phyloP scores from a whole-genome alignment of 805 yeast genomes.

The Wickerhamomyces hampshirensis region DNA sequence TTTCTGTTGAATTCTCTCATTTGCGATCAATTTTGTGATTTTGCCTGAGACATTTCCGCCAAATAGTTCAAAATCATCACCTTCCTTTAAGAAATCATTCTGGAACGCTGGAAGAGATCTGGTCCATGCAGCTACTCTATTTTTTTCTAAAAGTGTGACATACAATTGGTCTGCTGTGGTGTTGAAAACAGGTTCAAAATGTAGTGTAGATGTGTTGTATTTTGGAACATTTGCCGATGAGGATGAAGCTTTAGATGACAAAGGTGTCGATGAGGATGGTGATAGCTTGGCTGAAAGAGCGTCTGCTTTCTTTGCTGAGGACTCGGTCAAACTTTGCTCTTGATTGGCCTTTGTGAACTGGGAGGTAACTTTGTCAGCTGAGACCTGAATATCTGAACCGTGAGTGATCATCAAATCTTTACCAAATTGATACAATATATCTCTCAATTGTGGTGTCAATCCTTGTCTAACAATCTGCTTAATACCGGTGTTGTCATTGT shows the following conservation, averaged over 20 bases:
- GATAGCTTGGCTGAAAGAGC: constrained; percentile 7
- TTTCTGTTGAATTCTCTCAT: constrained; percentile 57
- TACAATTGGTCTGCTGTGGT: constrained; percentile 86
- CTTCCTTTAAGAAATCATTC: constrained; percentile 41
- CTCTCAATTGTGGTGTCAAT: constrained; percentile 68
- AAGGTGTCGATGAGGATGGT: constrained; percentile 9
- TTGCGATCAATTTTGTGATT: constrained; percentile 52
- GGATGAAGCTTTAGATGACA: constrained; percentile 15
- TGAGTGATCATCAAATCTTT: constrained; percentile 67
- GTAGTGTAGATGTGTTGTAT: constrained; percentile 77
- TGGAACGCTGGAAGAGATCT: constrained; percentile 60
- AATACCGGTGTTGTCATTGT: constrained; percentile 48
- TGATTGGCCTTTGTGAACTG: constrained; percentile 50
- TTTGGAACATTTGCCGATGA: constrained; percentile 39
- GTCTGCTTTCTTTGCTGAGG: constrained; percentile 1
- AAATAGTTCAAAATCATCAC: constrained; percentile 64
- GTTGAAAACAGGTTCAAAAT: constrained; percentile 74
- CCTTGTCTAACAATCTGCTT: constrained; percentile 44
- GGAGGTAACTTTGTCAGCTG: constrained; percentile 59
- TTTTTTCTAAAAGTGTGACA: constrained; percentile 68
- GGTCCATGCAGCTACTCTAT: constrained; percentile 86
- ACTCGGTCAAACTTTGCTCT: constrained; percentile 11
- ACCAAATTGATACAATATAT: constrained; percentile 61
- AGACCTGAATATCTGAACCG: constrained; percentile 85
- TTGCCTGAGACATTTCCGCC: constrained; percentile 85